phyloP scores from a whole-genome alignment of 345 rosid species.

The Lepidium sativum region DNA sequence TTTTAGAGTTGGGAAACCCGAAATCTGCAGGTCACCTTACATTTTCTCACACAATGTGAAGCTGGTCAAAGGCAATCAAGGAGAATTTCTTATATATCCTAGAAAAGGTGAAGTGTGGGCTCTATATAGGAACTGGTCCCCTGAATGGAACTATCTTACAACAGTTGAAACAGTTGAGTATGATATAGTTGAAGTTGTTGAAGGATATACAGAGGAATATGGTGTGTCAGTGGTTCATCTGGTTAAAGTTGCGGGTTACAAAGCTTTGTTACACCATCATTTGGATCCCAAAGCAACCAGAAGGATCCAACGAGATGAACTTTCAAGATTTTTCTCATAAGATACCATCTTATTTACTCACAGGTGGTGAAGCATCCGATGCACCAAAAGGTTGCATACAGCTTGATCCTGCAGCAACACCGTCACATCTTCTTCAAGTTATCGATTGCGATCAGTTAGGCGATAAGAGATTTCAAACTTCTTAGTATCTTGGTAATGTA shows the following conservation, averaged over 20 bases:
- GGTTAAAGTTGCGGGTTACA: slow-evolving; percentile 60
- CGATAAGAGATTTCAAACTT: not conserved
- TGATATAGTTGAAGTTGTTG: slow-evolving; percentile 66
- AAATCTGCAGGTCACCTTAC: slow-evolving; percentile 37
- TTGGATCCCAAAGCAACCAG: slow-evolving; percentile 34
- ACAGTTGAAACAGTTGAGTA: slow-evolving; percentile 38
- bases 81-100: slow-evolving; percentile 47
- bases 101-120: slow-evolving; percentile 69
- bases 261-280: slow-evolving; percentile 45
- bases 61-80: slow-evolving; percentile 34
- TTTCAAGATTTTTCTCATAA: slow-evolving; percentile 67
- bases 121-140: slow-evolving; percentile 56
- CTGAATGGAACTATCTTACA: slow-evolving; percentile 50
- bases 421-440: slow-evolving; percentile 44
- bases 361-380: slow-evolving; percentile 46
- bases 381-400: slow-evolving; percentile 63
- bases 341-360: slow-evolving; percentile 55
- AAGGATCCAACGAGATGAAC: slow-evolving; percentile 46
- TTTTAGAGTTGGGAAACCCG: slow-evolving; percentile 40
- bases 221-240: slow-evolving; percentile 56
- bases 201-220: slow-evolving; percentile 46
- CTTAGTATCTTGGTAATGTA: slow-evolving; percentile 1
- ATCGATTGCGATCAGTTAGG: slow-evolving; percentile 21
- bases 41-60: slow-evolving; percentile 58
- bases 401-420: slow-evolving; percentile 68